Evolutionary conservation across 495 filamentous ascomycete species (phyloP).

Genomic region (Thermothielavioides terrestris): DNA sequence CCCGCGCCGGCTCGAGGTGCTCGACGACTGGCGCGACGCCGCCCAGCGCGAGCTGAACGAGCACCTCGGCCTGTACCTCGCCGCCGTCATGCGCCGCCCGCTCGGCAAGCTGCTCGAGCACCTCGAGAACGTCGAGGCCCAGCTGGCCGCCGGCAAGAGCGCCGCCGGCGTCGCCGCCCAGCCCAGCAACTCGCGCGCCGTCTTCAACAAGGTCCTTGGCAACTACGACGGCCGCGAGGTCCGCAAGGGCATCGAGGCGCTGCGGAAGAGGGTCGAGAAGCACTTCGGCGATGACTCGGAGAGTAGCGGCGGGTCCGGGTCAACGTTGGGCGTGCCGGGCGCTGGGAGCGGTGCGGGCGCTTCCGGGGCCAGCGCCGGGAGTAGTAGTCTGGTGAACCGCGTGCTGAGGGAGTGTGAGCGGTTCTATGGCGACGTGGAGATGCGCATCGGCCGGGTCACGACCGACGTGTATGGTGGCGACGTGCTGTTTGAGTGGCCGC

Average conservation of each 20-base stretch:
- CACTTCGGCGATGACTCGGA: conserved; percentile 85
- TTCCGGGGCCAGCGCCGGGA: conserved; percentile 5
- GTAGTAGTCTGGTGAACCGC: conserved; percentile 58
- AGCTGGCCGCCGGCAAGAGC: conserved; percentile 46
- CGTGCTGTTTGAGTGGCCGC: conserved; percentile 47
- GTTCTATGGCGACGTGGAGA: conserved; percentile 65
- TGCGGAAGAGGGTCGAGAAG: conserved; percentile 88
- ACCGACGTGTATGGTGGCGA: conserved; percentile 49
- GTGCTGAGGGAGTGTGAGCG: conserved; percentile 75
- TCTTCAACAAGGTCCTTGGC: conserved; percentile 76
- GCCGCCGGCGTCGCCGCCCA: conserved; percentile 52
- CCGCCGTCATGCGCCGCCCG: conserved; percentile 78
- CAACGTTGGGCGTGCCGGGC: neutral
- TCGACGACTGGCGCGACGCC: conserved; percentile 70
- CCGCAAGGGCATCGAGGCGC: conserved; percentile 70
- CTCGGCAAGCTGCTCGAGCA: conserved; percentile 86
- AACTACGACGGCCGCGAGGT: conserved; percentile 76
- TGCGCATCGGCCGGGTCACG: conserved; percentile 57
- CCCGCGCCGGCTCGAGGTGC: conserved; percentile 58
- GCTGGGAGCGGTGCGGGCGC: neutral
- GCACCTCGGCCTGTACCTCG: conserved; percentile 79
- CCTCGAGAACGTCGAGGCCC: conserved; percentile 69
- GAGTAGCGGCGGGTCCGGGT: conserved; percentile 42
- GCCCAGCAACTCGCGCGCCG: conserved; percentile 65
- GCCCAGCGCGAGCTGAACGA: conserved; percentile 75